Conservation (phyloP, 805 yeast genomes). For the Starmera quercuum region DNA sequence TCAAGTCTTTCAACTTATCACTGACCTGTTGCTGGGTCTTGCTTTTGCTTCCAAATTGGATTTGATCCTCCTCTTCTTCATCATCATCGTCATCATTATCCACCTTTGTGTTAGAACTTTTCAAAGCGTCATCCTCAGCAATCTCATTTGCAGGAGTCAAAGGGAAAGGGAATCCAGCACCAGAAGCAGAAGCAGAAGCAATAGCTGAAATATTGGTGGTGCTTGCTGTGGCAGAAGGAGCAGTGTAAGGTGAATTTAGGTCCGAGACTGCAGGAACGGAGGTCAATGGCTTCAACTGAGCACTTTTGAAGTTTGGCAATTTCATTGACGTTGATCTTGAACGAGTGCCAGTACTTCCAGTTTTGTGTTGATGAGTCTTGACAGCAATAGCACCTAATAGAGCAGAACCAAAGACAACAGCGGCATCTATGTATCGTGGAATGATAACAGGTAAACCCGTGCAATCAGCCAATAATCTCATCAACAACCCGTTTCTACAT, state of each 20-base stretch:
- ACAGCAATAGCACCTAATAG: slow-evolving; percentile 93
- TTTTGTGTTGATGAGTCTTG: slow-evolving; percentile 35
- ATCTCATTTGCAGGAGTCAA: slow-evolving; percentile 29
- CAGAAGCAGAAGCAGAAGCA: slow-evolving; percentile 15
- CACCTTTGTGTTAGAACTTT: slow-evolving; percentile 38
- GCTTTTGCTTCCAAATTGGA: slow-evolving; percentile 53
- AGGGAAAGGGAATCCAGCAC: slow-evolving; percentile 28
- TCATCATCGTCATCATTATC: slow-evolving; percentile 29
- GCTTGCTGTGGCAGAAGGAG: slow-evolving; percentile 72
- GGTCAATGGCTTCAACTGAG: slow-evolving; percentile 18
- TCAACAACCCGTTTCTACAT: slow-evolving; percentile 83
- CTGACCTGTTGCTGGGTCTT: slow-evolving; percentile 47
- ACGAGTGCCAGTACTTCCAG: slow-evolving; percentile 1
- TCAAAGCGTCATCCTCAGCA: slow-evolving; percentile 18
- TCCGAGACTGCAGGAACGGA: slow-evolving; percentile 12
- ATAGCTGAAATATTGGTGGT: slow-evolving; percentile 38
- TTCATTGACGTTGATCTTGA: slow-evolving; percentile 17
- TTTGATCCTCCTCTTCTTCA: slow-evolving; percentile 40
- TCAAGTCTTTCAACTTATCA: slow-evolving; percentile 29
- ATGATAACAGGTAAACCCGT: slow-evolving; percentile 87
- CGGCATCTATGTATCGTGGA: slow-evolving; percentile 93
- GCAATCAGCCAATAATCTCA: slow-evolving; percentile 87
- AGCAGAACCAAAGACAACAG: slow-evolving; percentile 95
- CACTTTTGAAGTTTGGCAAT: slow-evolving; percentile 15
- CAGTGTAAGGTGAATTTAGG: slow-evolving; percentile 65